phyloP scores from a whole-genome alignment of 345 rosid species.

The Orychophragmus violaceus region DNA sequence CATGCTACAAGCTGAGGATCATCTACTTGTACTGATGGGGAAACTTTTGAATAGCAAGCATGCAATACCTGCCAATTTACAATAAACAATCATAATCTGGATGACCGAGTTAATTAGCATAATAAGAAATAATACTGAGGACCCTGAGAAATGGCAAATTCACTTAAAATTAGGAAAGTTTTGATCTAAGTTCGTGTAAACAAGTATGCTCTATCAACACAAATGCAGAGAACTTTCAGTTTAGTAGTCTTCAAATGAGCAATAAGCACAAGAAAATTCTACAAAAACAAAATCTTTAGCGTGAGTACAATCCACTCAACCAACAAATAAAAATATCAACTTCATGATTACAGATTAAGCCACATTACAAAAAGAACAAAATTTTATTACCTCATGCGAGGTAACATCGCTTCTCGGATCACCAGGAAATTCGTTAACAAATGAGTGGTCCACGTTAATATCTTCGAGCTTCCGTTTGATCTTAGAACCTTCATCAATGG shows the following conservation, averaged over 20 bases:
- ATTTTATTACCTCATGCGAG: slow-evolving; percentile 65
- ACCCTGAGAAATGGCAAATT: not conserved
- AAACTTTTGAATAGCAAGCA: slow-evolving; percentile 82
- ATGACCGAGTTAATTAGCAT: not conserved
- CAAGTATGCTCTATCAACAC: not conserved
- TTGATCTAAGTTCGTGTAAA: not conserved
- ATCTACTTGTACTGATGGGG: slow-evolving; percentile 82
- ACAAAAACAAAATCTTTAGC: not conserved
- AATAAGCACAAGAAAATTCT: not conserved
- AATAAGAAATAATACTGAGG: not conserved
- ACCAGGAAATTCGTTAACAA: slow-evolving; percentile 73
- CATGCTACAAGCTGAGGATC: slow-evolving; percentile 88
- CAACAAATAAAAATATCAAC: not conserved
- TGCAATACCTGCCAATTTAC: slow-evolving; percentile 56
- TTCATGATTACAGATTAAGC: not conserved
- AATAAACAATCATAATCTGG: not conserved
- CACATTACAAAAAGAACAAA: not conserved
- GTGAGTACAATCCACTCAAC: not conserved
- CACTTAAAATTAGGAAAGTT: not conserved
- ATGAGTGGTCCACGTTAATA: slow-evolving; percentile 84
- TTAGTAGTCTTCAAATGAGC: not conserved
- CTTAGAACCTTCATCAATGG: slow-evolving; percentile 33
- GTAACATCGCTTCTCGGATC: slow-evolving; percentile 56
- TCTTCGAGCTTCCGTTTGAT: slow-evolving; percentile 50
- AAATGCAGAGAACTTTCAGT: not conserved